phyloP scores from a whole-genome alignment of 345 rosid species.

The Bretschneidera sinensis region DNA sequence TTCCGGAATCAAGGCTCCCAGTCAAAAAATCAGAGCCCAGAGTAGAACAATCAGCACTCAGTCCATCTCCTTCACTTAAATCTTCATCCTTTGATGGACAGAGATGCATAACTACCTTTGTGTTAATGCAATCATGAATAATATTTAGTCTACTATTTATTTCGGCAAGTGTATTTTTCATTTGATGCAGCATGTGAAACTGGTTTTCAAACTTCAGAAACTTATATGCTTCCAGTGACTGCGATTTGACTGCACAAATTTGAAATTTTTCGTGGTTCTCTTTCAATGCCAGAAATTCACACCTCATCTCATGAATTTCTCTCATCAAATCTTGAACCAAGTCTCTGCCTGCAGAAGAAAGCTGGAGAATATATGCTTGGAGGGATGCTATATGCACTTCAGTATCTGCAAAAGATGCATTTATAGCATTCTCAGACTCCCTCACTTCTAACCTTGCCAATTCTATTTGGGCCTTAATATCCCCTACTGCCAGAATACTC shows the following conservation, averaged over 20 bases:
- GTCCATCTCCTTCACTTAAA: constrained; percentile 36
- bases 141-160: constrained; percentile 33
- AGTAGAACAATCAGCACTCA: constrained; percentile 46
- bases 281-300: constrained; percentile 24
- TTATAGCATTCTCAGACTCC: constrained; percentile 27
- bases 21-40: constrained; percentile 47
- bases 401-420: constrained; percentile 22
- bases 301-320: constrained; percentile 27
- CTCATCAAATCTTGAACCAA: constrained; percentile 24
- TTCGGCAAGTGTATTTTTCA: constrained; percentile 39
- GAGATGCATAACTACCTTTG: constrained; percentile 20
- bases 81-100: constrained; percentile 30
- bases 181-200: constrained; percentile 30
- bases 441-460: constrained; percentile 21
- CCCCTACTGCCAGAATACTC: constrained; percentile 15
- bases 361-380: constrained; percentile 21
- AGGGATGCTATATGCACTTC: constrained; percentile 24
- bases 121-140: constrained; percentile 29
- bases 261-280: constrained; percentile 9
- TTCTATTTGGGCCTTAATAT: constrained; percentile 22
- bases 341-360: constrained; percentile 17
- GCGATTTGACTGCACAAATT: constrained; percentile 7
- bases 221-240: constrained; percentile 11
- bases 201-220: constrained; percentile 28
- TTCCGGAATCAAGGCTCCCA: constrained; percentile 27